phyloP scores from a whole-genome alignment of 2,329 filamentous ascomycete species.

The Gliomastix tumulicola region DNA sequence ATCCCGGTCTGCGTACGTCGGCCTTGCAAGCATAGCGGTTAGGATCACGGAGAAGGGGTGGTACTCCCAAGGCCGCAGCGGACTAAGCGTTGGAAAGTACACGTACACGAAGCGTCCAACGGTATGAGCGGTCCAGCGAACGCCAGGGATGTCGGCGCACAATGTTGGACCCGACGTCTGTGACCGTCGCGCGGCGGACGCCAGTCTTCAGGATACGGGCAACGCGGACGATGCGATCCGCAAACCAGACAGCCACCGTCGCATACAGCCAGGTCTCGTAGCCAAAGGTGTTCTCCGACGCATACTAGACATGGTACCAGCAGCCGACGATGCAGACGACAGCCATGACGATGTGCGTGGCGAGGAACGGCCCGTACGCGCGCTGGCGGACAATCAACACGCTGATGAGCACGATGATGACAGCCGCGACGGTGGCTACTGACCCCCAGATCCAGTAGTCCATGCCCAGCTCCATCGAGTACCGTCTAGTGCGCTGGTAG shows the following conservation, averaged over 20 bases:
- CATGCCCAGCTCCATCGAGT: too few relatives aligned
- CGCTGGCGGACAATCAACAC: constrained; percentile 20
- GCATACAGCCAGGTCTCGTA: constrained; percentile 35
- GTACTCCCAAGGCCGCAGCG: constrained; percentile 38
- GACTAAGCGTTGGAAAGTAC: constrained; percentile 40
- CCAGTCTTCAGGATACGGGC: constrained; percentile 28
- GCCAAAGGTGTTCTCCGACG: not conserved
- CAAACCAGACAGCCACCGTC: constrained; percentile 19
- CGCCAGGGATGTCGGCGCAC: too few relatives aligned
- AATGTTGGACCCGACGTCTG: constrained; percentile 19
- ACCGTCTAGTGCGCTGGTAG: constrained; percentile 20
- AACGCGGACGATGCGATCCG: constrained; percentile 35
- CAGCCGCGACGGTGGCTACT: constrained; percentile 22
- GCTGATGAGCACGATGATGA: constrained; percentile 17
- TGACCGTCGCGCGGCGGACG: constrained; percentile 24
- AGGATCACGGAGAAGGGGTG: constrained; percentile 43
- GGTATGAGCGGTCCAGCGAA: too few relatives aligned
- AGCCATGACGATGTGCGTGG: constrained; percentile 27
- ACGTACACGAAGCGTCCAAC: too few relatives aligned
- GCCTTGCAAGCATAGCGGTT: constrained; percentile 16
- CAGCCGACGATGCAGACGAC: constrained; percentile 29
- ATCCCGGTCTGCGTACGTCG: too few relatives aligned
- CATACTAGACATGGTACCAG: constrained; percentile 28
- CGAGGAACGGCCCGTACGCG: constrained; percentile 32
- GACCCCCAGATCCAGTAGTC: constrained; percentile 36